Base-by-base conservation (phyloP, 2,329 filamentous ascomycete species). In the Fusarium sp. region DNA sequence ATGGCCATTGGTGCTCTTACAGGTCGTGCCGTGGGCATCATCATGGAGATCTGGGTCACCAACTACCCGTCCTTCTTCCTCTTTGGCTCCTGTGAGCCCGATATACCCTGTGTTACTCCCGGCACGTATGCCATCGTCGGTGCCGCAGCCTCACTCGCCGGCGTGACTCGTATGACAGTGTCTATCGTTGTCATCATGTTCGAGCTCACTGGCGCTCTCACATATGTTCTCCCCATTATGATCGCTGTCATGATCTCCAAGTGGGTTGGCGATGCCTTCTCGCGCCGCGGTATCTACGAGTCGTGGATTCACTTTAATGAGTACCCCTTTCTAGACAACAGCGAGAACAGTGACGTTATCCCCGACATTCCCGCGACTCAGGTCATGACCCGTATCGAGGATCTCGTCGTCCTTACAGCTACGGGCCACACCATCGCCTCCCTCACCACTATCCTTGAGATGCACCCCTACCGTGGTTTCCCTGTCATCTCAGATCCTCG, bases 151-250 rank as follows among this genome's bases (percentile, higher is more conserved):
- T 94, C 96, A n/a, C 90, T 99, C 2, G 94, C 94, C 7, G 96
- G 96, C 56, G 94, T 97, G 38, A 98, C 96, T 20, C 91, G 96
- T 75, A 97, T 99, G 92, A 99, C 96, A 0, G 95, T 98, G 12
- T 98, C 95, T 14, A 98, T 99, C 75, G 96, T 99, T 6, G 96
- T 98, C 78, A 99, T 99, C 84, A 98, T 98, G 93, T 99, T 99
- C 79, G 96, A 99, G 85, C 91, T 99, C 64, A 99, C 96, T 0
- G 96, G 96, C 61, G 96, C 96, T 2, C 88, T 99, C 31, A 97
- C 95, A 1, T 98, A 98, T 80, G 96, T 99, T 57, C 90, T 99
- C 9, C 96, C 96, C 63, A 99, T 98, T 82, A 99, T 99, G 96
- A 94, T 99, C 73, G 95, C 95, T 49, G 96, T 99, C 79, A 97